Evolutionary conservation across 2,329 filamentous ascomycete genomes (phyloP), one percentile per base, ranked within the genome.

Genomic region (Paraphoma sp.): DNA sequence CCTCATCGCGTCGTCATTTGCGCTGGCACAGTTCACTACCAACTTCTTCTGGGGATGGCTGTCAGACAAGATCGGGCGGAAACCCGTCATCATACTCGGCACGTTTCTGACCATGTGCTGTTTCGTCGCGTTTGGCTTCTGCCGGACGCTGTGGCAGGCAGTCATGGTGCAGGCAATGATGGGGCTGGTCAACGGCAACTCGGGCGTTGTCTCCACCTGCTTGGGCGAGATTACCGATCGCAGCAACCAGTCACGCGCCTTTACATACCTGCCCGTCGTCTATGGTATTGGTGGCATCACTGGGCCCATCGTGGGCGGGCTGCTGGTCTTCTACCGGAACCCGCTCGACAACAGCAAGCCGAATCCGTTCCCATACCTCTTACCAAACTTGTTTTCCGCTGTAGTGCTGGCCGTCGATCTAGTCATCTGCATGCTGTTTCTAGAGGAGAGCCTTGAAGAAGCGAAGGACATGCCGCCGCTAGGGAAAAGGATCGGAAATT

Each of bases 241-340:
- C 52, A 95, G 90, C 62, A 99, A 99, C 75, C 95, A 99, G 82
- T 95, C 92, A 70, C 86, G 86, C 51, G 95, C 93, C 0, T 99
- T 99, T 69, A 95, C 91, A 1, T 99, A 97, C 80, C 81, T 99
- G 42, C 95, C 95, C 0, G 90, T 98, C 40, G 89, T 98, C n/a
- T 99, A 99, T 76, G 94, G 94, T 4, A 82, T 99, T 33, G 95
- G 95, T 16, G 92, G 91, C 43, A 97, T 99, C 59, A 95, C 93
- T 0, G 95, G 95, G 0, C 95, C 95, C 0, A 87, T 96, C 1
- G 79, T 98, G n/a, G 95, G 95, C 12, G 95, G 95, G 0, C 75
- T 97, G 41, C 78, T 98, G 52, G 90, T 96, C 0, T 86, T 88
- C 44, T 83, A 82, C 45, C 72, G 86, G 29, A 84, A 85, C 49